A percentile compares a stretch with the other conserved stretches of the same genome.
phyloP scores from a whole-genome alignment of 345 rosid genomes.

The Litchi chinensis region DNA sequence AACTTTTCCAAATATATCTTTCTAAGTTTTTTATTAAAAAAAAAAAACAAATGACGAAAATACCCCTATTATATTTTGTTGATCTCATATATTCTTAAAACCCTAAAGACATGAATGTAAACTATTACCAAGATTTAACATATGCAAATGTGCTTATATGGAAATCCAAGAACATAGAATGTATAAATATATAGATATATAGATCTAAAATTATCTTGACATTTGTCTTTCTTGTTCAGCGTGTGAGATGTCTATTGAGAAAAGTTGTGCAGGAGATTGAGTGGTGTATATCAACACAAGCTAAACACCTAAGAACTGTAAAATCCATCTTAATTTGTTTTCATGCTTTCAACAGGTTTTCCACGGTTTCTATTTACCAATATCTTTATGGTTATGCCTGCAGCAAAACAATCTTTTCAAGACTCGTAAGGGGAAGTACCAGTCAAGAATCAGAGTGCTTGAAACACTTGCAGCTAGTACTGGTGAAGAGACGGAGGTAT shows the following conservation, averaged over 20 bases:
- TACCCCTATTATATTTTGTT: too few species aligned
- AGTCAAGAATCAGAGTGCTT: conserved; percentile 77
- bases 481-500: conserved; percentile 70
- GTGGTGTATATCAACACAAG: conserved; percentile 93
- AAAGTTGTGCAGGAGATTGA: conserved; percentile 95
- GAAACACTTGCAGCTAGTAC: conserved; percentile 85
- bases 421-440: conserved; percentile 85
- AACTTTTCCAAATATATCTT: too few species aligned
- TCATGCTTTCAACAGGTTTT: conserved; percentile 1
- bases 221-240: too few species aligned
- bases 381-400: conserved; percentile 23
- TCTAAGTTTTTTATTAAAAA: too few species aligned
- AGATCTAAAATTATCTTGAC: background rate
- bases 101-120: background rate
- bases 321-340: conserved; percentile 11
- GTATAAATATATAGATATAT: background rate
- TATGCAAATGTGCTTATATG: background rate
- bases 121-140: background rate
- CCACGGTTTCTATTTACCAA: conserved; percentile 9
- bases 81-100: too few species aligned
- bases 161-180: background rate
- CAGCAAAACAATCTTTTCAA: conserved; percentile 93
- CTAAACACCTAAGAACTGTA: conserved; percentile 91
- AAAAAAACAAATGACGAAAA: too few species aligned
- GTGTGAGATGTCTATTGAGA: conserved; percentile 21